Percentiles rank a stretch among this genome's conserved stretches.
Conservation (phyloP, 495 filamentous ascomycete genomes). For the Neurospora sublineolata region DNA sequence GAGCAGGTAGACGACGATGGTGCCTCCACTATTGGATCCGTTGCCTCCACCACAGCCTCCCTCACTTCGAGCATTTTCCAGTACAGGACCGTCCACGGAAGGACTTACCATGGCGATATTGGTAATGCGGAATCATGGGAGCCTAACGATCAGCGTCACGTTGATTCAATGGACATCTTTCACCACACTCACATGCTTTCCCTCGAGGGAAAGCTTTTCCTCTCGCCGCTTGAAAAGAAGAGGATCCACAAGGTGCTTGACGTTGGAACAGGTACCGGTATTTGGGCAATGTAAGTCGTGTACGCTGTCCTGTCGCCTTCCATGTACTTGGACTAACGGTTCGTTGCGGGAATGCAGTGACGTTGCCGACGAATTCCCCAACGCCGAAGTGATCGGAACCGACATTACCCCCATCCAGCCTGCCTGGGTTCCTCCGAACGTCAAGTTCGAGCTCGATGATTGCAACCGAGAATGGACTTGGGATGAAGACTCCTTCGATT, state of each 20-base stretch:
- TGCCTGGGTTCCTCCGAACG: constrained; percentile 29
- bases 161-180: constrained; percentile 17
- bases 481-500: constrained; percentile 39
- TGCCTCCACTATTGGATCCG: background rate
- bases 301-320: rapidly evolving
- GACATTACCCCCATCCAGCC: constrained; percentile 38
- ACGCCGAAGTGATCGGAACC: constrained; percentile 38
- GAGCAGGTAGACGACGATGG: background rate
- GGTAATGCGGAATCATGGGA: constrained; percentile 4
- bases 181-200: constrained; percentile 16
- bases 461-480: constrained; percentile 36
- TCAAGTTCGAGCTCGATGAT: constrained; percentile 39
- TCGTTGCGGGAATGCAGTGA: constrained; percentile 26
- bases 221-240: constrained; percentile 38
- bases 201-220: constrained; percentile 31
- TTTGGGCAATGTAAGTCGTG: background rate
- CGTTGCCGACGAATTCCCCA: constrained; percentile 38
- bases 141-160: constrained; percentile 17
- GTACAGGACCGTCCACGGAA: constrained; percentile 32
- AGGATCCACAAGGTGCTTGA: constrained; percentile 42
- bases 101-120: constrained; percentile 24
- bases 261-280: constrained; percentile 40
- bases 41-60: constrained; percentile 25
- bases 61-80: constrained; percentile 34
- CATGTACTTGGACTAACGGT: background rate